Conservation (phyloP, 257 asterid genomes). For the Nicotiana otophora region DNA sequence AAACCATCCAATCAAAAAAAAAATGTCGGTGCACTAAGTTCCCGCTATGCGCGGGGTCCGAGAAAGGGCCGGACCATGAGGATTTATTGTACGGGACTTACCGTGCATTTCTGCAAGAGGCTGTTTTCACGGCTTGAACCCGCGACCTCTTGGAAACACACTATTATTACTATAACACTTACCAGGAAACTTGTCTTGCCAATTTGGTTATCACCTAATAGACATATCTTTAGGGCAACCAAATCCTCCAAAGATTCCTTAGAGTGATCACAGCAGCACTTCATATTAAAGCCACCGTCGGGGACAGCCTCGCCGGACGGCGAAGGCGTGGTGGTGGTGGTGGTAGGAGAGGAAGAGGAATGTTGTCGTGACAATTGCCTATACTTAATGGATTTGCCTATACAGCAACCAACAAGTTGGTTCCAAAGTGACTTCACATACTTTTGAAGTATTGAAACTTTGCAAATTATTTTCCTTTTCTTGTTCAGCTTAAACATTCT, state of each 20-base stretch:
- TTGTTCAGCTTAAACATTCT: constrained; percentile 28
- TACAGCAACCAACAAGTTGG: constrained; percentile 52
- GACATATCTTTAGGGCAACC: constrained; percentile 54
- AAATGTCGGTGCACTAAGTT: no score
- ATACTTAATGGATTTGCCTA: constrained; percentile 39
- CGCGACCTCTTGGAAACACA: no score
- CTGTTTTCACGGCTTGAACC: no score
- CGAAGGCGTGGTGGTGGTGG: constrained; percentile 10
- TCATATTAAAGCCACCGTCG: not conserved
- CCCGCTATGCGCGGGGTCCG: no score
- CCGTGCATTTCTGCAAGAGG: no score
- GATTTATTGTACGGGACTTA: no score
- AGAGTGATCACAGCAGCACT: constrained; percentile 16
- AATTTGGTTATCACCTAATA: constrained; percentile 53
- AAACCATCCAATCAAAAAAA: not conserved
- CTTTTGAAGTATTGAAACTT: constrained; percentile 38
- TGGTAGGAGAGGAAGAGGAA: constrained; percentile 10
- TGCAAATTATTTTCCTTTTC: constrained; percentile 41
- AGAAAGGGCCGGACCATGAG: no score
- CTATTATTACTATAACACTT: not conserved
- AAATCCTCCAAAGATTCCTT: constrained; percentile 46
- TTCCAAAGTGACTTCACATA: constrained; percentile 43
- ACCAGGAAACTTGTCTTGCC: constrained; percentile 71
- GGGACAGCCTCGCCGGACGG: constrained; percentile 2
- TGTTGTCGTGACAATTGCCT: constrained; percentile 27